A percentile compares a stretch with the other conserved stretches of the same genome.
Evolutionary conservation across 306 rosid species (phyloP).

Genomic region (Quillaja saponaria): DNA sequence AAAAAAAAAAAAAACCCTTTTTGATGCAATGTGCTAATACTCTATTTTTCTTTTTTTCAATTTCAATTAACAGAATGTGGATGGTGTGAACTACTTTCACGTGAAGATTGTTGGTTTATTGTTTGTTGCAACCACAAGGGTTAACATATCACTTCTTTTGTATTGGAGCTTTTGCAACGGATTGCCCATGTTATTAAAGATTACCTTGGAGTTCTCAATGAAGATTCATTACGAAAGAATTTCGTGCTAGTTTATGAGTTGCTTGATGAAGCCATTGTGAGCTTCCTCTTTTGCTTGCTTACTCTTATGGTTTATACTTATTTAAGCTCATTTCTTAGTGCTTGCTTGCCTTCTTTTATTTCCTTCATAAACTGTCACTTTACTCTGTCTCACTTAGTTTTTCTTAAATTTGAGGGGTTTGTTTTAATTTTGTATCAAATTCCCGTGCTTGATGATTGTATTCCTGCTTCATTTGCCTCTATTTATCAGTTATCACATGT

Average conservation of each 20-base stretch:
- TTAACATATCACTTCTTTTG: constrained; percentile 67
- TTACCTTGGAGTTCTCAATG: constrained; percentile 82
- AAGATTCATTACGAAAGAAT: constrained; percentile 76
- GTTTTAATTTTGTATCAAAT: constrained; percentile 14
- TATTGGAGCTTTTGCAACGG: constrained; percentile 85
- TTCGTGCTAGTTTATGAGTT: constrained; percentile 86
- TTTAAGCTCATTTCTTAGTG: constrained; percentile 13
- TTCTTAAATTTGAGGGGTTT: neutral
- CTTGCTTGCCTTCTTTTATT: constrained; percentile 1
- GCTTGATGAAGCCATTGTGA: constrained; percentile 90
- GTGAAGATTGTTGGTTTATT: constrained; percentile 84
- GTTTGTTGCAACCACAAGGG: constrained; percentile 83
- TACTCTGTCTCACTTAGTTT: constrained; percentile 14
- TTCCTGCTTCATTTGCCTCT: constrained; percentile 5
- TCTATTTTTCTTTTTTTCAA: neutral
- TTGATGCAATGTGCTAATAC: too few relatives aligned
- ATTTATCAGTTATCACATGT: neutral
- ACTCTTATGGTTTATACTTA: constrained; percentile 25
- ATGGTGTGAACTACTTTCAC: constrained; percentile 86
- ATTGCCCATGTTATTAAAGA: constrained; percentile 86
- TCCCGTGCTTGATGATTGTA: constrained; percentile 17
- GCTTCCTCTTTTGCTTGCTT: constrained; percentile 27
- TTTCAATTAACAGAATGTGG: constrained; percentile 57
- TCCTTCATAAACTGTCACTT: constrained; percentile 24
- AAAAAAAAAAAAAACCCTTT: too few relatives aligned